Base-by-base conservation (phyloP, 2,329 filamentous ascomycete genomes). In the Penicillium sp. region DNA sequence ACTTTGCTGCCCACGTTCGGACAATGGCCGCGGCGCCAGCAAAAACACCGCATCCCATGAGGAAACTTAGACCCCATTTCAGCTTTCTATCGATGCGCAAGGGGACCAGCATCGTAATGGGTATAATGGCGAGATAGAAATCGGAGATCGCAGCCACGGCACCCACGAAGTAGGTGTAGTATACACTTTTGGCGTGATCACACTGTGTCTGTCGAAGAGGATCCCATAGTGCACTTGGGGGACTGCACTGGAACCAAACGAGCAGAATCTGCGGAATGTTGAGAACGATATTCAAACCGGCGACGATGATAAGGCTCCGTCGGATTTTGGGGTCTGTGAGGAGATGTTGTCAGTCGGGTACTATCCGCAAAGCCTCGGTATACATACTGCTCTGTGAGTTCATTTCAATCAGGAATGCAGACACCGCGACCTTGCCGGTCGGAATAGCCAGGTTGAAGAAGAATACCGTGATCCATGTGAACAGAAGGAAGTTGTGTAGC, bases 391-490 rank as follows among this genome's bases (percentile, higher is more conserved):
- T 56, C 39, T 61, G 61, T 39, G 57, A 57, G 36, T 62, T 63
- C 55, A 63, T 60, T 27, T 63, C 61, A 43, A 63, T 56, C 45
- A 63, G 47, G 38, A 63, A 63, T 13, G 57, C 59, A 24, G 57
- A 49, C 4, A 63, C 61, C 3, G 61, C 61, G 7, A 63, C 59
- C 34, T 63, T 63, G 22, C 61, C 61, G 31, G 59, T 60, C 2
- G 61, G 61, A 47, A 63, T 63, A 2, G 59, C 61, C 14, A 63
- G 36, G 42, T 63, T 63, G 47, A 63, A 63, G 40, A 63, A 63
- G 22, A 63, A 63, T 4, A 63, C 61, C 18, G 61, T 63, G 16
- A 62, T 52, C 61, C 61, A 63, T 21, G 61, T 63, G 36, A 55
- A 63, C 14, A 61, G 52, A 32, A 63, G 57, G 46, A 63, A 63